Percentiles rank a stretch among this genome's conserved stretches.
These are phyloP conservation scores for Dictyostelium firmibasis DNA, from an alignment of 78 protist species.

Conservation along the genomic window DNA sequence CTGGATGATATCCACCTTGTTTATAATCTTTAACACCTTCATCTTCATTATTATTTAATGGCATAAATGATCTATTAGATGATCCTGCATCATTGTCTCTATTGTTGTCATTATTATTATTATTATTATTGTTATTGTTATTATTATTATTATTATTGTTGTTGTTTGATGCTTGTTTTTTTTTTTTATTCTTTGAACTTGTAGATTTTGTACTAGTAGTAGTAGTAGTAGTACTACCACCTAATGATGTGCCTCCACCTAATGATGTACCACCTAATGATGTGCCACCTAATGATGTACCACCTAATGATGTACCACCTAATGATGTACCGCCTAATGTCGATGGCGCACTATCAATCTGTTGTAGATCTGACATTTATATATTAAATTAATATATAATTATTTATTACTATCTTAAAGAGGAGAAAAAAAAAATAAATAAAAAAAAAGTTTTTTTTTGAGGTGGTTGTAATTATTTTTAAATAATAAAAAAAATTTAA, in stretches of 20 bases:
- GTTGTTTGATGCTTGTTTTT: neutral
- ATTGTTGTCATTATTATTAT: neutral
- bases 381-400: neutral
- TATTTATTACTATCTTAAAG: neutral
- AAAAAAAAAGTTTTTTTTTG: neutral
- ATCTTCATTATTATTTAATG: slow-evolving; percentile 18
- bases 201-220: neutral
- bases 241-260: slow-evolving; percentile 18
- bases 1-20: slow-evolving; percentile 97
- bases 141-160: neutral
- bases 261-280: neutral
- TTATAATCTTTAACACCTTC: slow-evolving; percentile 45
- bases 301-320: slow-evolving; percentile 17
- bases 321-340: neutral
- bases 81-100: neutral
- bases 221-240: neutral
- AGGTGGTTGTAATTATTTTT: neutral
- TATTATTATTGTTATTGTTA: neutral
- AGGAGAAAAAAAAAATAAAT: neutral
- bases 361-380: neutral
- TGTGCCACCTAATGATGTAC: slow-evolving; percentile 31
- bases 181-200: neutral
- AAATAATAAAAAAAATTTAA: too few relatives aligned
- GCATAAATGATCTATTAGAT: slow-evolving; percentile 1
- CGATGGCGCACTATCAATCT: neutral